phyloP scores from a whole-genome alignment of 2,329 filamentous ascomycete genomes.

The Macrophomina pseudophaseolina region DNA sequence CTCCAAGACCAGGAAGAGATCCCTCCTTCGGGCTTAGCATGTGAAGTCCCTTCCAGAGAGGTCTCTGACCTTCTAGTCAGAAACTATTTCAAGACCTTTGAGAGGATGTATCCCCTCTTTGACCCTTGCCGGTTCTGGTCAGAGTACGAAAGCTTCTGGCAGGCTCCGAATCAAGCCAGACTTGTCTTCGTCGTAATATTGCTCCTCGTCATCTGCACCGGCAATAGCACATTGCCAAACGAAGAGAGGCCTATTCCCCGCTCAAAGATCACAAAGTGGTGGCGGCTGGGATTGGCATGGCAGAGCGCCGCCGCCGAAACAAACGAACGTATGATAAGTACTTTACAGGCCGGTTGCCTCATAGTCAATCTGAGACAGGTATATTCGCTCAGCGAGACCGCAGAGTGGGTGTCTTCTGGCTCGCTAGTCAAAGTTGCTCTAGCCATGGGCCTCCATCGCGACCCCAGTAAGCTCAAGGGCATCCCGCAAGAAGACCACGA shows the following conservation, averaged over 20 bases:
- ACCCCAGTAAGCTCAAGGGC: slow-evolving; percentile 43
- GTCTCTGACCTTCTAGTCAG: neutral
- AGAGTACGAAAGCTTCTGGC: slow-evolving; percentile 34
- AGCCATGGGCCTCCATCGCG: slow-evolving; percentile 50
- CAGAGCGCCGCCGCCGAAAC: slow-evolving; percentile 17
- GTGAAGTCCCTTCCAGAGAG: slow-evolving; percentile 5
- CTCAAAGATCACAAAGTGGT: slow-evolving; percentile 9
- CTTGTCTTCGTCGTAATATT: slow-evolving; percentile 10
- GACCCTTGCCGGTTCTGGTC: slow-evolving; percentile 34
- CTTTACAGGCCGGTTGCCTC: slow-evolving; percentile 9
- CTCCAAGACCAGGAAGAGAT: neutral
- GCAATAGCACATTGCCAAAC: neutral
- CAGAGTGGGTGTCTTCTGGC: slow-evolving; percentile 33
- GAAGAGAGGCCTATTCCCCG: slow-evolving; percentile 11
- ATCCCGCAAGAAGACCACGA: slow-evolving; percentile 45
- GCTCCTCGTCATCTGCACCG: slow-evolving; percentile 8
- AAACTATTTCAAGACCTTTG: slow-evolving; percentile 14
- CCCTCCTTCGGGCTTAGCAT: neutral
- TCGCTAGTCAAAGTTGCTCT: slow-evolving; percentile 49
- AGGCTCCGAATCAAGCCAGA: slow-evolving; percentile 23
- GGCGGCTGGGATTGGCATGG: slow-evolving; percentile 19
- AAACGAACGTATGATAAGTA: slow-evolving; percentile 6
- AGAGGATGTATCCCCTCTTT: slow-evolving; percentile 28
- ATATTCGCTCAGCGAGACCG: slow-evolving; percentile 1
- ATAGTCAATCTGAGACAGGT: neutral